Conservation (phyloP, 2,329 filamentous ascomycete species). For the Fusarium veterinarium region DNA sequence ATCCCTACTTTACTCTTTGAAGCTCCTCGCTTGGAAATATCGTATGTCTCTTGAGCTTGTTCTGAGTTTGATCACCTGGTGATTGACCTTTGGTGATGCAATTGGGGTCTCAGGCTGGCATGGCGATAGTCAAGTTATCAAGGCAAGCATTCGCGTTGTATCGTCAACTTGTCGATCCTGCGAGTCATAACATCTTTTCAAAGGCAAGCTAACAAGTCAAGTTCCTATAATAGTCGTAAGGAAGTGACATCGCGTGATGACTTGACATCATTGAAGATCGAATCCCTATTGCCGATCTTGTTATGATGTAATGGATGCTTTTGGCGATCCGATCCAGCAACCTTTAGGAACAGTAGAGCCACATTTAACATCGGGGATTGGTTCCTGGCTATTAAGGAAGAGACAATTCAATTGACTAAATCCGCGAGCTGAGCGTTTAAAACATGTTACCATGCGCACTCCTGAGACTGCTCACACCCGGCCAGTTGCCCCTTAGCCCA, state of each 20-base stretch:
- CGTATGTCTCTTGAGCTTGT: background rate
- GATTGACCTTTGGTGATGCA: background rate
- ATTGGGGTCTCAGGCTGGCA: background rate
- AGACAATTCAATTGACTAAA: background rate
- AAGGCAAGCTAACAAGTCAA: background rate
- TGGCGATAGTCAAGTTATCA: background rate
- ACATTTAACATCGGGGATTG: background rate
- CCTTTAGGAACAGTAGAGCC: constrained; percentile 9
- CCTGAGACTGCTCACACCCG: background rate
- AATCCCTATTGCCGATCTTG: constrained; percentile 1
- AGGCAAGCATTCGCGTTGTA: background rate
- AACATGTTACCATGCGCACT: background rate
- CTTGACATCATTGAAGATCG: constrained; percentile 21
- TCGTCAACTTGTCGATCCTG: constrained; percentile 5
- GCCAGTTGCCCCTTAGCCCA: background rate
- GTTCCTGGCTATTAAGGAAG: constrained; percentile 3
- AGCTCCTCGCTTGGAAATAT: background rate
- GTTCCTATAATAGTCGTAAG: background rate
- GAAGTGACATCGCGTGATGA: background rate
- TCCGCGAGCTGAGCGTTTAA: background rate
- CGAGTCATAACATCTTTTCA: background rate
- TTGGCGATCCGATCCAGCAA: constrained; percentile 15
- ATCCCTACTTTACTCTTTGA: background rate
- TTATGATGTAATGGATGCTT: constrained; percentile 25
- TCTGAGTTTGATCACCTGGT: background rate